These are phyloP conservation scores for Typha latifolia DNA, from an alignment of 176 grass and related monocot genomes.

Conservation along the genomic window DNA sequence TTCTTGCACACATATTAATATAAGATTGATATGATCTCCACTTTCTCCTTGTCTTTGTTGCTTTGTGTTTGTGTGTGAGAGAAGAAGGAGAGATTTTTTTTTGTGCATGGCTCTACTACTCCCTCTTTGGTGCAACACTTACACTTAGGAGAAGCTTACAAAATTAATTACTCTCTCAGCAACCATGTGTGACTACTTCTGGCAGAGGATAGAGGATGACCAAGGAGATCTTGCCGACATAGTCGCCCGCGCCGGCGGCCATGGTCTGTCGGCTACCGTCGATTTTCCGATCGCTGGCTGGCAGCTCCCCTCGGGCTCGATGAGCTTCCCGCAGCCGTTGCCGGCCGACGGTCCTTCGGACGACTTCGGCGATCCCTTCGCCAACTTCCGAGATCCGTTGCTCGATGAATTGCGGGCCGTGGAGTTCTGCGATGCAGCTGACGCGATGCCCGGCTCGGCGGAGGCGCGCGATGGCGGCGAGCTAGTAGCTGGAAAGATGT, in stretches of 20 bases:
- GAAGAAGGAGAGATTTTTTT: not conserved
- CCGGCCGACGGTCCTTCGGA: constrained; percentile 14
- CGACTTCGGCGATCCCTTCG: constrained; percentile 27
- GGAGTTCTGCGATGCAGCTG: constrained; percentile 9
- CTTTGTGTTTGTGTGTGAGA: not conserved
- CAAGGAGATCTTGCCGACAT: constrained; percentile 17
- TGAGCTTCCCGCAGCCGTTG: constrained; percentile 9
- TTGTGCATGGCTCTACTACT: not conserved
- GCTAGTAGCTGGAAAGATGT: not conserved
- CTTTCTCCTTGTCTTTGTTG: not conserved
- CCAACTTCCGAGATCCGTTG: constrained; percentile 1
- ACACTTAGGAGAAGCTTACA: not conserved
- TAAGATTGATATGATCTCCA: not conserved
- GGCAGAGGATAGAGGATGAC: constrained; percentile 25
- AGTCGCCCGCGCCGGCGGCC: not conserved
- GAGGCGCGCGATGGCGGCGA: not conserved
- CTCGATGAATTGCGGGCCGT: constrained; percentile 10
- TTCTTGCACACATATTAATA: not conserved
- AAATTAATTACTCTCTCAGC: not conserved
- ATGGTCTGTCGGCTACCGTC: not conserved
- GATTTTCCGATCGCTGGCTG: not conserved
- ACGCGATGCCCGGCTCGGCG: not conserved
- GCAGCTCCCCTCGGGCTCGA: not conserved
- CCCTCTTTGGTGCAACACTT: constrained; percentile 1
- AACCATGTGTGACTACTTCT: constrained; percentile 79